phyloP scores from a whole-genome alignment of 768 basidiomycete species.

The Podaxis mareebaensis region DNA sequence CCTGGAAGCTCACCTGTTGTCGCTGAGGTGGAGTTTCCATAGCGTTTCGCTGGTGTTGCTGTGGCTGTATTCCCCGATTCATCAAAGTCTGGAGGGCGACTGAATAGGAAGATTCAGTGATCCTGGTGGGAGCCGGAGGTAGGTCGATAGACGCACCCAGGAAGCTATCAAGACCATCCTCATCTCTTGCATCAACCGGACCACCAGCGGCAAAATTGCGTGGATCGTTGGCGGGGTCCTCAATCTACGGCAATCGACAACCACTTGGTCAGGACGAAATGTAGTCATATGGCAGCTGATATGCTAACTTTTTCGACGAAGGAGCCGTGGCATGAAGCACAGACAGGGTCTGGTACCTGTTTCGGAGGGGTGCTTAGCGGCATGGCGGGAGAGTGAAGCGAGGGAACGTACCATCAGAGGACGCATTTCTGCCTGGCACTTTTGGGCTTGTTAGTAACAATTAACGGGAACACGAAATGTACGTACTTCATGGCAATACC shows the following conservation, averaged over 20 bases:
- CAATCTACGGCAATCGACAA: slow-evolving; percentile 51
- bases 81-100: slow-evolving; percentile 38
- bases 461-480: not conserved
- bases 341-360: slow-evolving; percentile 80
- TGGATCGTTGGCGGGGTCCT: slow-evolving; percentile 74
- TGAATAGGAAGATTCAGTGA: slow-evolving; percentile 17
- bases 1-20: not conserved
- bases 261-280: slow-evolving; percentile 16
- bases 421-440: slow-evolving; percentile 90
- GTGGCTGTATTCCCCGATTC: slow-evolving; percentile 33
- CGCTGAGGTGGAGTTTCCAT: not conserved
- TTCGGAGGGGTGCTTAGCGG: slow-evolving; percentile 9
- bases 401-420: slow-evolving; percentile 69
- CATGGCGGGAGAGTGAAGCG: not conserved
- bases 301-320: slow-evolving; percentile 77
- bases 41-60: not conserved
- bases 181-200: slow-evolving; percentile 25
- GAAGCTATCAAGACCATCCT: slow-evolving; percentile 43
- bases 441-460: slow-evolving; percentile 17
- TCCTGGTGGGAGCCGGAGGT: slow-evolving; percentile 3
- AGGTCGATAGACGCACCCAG: slow-evolving; percentile 40
- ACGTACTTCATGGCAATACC: slow-evolving; percentile 76
- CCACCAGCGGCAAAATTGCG: slow-evolving; percentile 52
- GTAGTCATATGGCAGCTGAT: not conserved
- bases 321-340: slow-evolving; percentile 76